phyloP scores from a whole-genome alignment of 2,329 filamentous ascomycete species.

The Cladosporium sp. region DNA sequence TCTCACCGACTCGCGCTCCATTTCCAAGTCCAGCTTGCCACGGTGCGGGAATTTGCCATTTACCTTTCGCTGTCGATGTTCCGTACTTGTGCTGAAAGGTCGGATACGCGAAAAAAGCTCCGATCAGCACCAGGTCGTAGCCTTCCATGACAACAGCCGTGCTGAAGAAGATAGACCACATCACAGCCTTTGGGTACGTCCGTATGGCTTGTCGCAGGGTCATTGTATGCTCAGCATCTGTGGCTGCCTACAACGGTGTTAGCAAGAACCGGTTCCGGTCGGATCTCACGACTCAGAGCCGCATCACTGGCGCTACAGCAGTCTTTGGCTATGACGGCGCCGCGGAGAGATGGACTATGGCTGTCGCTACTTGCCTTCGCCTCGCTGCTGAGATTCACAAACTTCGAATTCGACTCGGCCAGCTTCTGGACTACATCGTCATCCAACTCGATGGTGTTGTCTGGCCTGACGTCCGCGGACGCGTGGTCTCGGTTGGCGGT shows the following conservation, averaged over 20 bases:
- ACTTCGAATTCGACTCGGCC: background rate
- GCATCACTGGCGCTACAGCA: background rate
- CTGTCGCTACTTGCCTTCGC: background rate
- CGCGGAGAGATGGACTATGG: background rate
- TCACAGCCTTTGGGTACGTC: slow-evolving; percentile 31
- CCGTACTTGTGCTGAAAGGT: slow-evolving; percentile 53
- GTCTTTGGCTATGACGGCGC: background rate
- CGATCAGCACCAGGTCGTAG: slow-evolving; percentile 38
- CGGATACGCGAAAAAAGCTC: background rate
- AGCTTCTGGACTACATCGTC: background rate
- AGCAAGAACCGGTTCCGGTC: background rate
- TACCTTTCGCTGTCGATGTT: slow-evolving; percentile 36
- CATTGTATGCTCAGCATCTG: background rate
- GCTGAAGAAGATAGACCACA: slow-evolving; percentile 51
- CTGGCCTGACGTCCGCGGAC: background rate
- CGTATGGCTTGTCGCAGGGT: background rate
- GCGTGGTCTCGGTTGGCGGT: background rate
- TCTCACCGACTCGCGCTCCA: slow-evolving; percentile 52
- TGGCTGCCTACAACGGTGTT: background rate
- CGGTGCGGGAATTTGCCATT: slow-evolving; percentile 27
- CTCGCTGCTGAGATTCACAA: background rate
- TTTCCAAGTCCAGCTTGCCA: slow-evolving; percentile 38
- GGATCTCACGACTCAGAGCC: background rate
- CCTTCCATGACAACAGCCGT: slow-evolving; percentile 48
- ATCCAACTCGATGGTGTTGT: background rate